Percentiles rank a stretch among this genome's conserved stretches.
These are phyloP conservation scores for Mycena leptocephala DNA, from an alignment of 768 basidiomycete genomes.

Conservation along the genomic window DNA sequence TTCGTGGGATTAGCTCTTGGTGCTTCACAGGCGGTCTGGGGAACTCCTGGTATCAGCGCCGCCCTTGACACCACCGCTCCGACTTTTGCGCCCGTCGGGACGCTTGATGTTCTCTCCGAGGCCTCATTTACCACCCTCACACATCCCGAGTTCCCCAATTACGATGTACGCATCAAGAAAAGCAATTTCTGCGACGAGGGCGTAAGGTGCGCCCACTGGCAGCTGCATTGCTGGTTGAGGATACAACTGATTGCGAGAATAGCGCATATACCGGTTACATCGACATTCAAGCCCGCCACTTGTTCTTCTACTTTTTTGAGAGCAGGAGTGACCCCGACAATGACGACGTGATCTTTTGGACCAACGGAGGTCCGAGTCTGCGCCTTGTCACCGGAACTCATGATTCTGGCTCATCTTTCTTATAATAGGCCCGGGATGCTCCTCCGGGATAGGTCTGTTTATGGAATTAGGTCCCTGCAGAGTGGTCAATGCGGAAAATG, in stretches of 20 bases:
- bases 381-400: background rate
- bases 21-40: background rate
- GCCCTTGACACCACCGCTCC: too few relatives aligned
- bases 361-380: slow-evolving; percentile 57
- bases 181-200: slow-evolving; percentile 54
- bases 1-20: too few relatives aligned
- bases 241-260: background rate
- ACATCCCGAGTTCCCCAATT: slow-evolving; percentile 61
- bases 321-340: slow-evolving; percentile 61
- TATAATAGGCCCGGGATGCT: slow-evolving; percentile 16
- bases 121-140: slow-evolving; percentile 37
- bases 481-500: slow-evolving; percentile 55
- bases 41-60: background rate
- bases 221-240: background rate
- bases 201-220: slow-evolving; percentile 49
- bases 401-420: background rate
- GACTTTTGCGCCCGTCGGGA: background rate
- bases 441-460: slow-evolving; percentile 15
- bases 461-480: slow-evolving; percentile 60
- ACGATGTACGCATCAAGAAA: slow-evolving; percentile 59
- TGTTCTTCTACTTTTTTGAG: slow-evolving; percentile 76
- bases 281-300: slow-evolving; percentile 62
- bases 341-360: slow-evolving; percentile 65
- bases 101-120: slow-evolving; percentile 18
- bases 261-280: slow-evolving; percentile 67